Percentiles rank a stretch among this genome's conserved stretches.
phyloP scores from a whole-genome alignment of 1,139 yeast genomes.

The Candida glucosophila region DNA sequence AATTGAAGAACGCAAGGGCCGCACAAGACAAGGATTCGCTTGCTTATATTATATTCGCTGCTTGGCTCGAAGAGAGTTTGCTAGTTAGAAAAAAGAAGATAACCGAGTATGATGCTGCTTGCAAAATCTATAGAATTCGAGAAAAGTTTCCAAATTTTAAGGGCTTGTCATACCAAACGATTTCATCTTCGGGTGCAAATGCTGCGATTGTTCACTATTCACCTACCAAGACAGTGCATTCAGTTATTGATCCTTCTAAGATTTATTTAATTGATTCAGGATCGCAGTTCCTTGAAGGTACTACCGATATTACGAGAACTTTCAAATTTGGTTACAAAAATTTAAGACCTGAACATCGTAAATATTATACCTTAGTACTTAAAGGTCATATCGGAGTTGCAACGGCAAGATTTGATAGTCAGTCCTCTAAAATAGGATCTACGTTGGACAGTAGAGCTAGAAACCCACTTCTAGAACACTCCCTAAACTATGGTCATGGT shows the following conservation, averaged over 20 bases:
- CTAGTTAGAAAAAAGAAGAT: constrained; percentile 15
- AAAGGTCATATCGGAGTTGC: constrained; percentile 51
- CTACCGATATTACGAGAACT: constrained; percentile 40
- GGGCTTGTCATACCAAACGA: constrained; percentile 47
- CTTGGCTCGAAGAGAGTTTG: constrained; percentile 36
- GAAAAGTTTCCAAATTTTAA: constrained; percentile 35
- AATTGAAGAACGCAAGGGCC: constrained; percentile 27
- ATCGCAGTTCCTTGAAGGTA: constrained; percentile 49
- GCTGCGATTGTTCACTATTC: constrained; percentile 50
- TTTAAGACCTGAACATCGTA: constrained; percentile 19
- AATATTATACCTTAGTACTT: constrained; percentile 42
- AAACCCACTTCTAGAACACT: constrained; percentile 45
- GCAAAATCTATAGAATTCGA: constrained; percentile 34
- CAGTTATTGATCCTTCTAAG: constrained; percentile 32
- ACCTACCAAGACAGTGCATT: constrained; percentile 34
- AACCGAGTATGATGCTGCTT: constrained; percentile 36
- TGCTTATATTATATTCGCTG: constrained; percentile 28
- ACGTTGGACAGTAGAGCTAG: constrained; percentile 46
- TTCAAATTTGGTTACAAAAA: constrained; percentile 29
- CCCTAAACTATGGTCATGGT: constrained; percentile 48
- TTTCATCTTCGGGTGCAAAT: constrained; percentile 47
- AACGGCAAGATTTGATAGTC: constrained; percentile 36
- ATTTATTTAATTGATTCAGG: constrained; percentile 47
- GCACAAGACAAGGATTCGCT: constrained; percentile 40
- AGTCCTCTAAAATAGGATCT: constrained; percentile 24